phyloP scores from a whole-genome alignment of 805 yeast genomes.

The Ogataea glucozyma region DNA sequence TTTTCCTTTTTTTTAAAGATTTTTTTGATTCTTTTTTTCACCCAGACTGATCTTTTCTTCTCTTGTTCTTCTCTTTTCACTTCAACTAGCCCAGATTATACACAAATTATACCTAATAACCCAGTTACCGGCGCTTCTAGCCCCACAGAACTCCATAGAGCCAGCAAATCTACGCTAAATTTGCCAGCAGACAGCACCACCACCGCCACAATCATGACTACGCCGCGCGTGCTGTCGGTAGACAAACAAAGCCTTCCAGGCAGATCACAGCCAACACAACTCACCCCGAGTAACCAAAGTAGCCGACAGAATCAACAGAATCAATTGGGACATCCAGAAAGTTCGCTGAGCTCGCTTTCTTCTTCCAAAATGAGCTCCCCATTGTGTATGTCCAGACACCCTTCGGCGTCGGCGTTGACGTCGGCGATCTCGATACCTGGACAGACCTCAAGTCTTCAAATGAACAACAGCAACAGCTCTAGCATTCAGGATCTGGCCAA shows the following conservation, averaged over 20 bases:
- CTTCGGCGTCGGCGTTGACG: slow-evolving; percentile 27
- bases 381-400: slow-evolving; percentile 21
- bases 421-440: slow-evolving; percentile 32
- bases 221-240: slow-evolving; percentile 5
- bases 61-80: too few species aligned
- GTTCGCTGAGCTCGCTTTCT: slow-evolving; percentile 22
- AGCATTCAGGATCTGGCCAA: slow-evolving; percentile 7
- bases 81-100: too few species aligned
- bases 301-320: slow-evolving; percentile 12
- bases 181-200: too few species aligned
- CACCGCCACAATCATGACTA: background rate
- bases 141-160: too few species aligned
- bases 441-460: slow-evolving; percentile 26
- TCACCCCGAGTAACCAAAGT: background rate
- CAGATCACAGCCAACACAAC: background rate
- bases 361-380: slow-evolving; percentile 29
- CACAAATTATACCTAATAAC: too few species aligned
- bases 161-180: too few species aligned
- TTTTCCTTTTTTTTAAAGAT: too few species aligned
- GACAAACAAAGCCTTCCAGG: background rate
- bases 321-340: too few species aligned
- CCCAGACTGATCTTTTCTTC: too few species aligned
- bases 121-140: too few species aligned
- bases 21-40: too few species aligned
- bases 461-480: slow-evolving; percentile 15